phyloP scores from a whole-genome alignment of 2,329 filamentous ascomycete genomes.

The Aspergillus fumigatiaffinis region DNA sequence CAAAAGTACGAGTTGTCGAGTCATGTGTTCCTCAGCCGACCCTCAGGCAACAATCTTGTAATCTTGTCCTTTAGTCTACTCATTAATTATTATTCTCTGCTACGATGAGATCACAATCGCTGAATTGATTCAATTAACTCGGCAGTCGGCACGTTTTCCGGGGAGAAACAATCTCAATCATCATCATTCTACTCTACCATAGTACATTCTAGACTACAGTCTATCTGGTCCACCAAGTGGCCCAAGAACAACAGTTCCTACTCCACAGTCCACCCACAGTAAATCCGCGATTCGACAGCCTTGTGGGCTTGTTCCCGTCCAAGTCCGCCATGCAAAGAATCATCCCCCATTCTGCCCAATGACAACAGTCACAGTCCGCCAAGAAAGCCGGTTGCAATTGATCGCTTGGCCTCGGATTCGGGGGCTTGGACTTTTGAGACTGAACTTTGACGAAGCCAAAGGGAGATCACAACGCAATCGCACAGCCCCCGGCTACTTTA shows the following conservation, averaged over 20 bases:
- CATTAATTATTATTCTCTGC: neutral
- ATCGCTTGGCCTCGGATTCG: neutral
- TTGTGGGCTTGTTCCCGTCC: slow-evolving; percentile 6
- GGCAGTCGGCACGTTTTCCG: slow-evolving; percentile 14
- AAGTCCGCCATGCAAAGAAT: neutral
- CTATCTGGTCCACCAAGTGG: neutral
- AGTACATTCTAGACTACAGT: neutral
- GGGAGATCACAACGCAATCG: neutral
- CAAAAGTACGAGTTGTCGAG: neutral
- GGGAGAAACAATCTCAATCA: neutral
- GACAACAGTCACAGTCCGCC: neutral
- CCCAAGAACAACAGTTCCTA: neutral
- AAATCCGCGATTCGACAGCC: slow-evolving; percentile 10
- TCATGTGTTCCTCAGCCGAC: neutral
- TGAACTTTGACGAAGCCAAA: neutral
- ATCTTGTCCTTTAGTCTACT: neutral
- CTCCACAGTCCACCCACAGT: slow-evolving; percentile 7
- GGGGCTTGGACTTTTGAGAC: neutral
- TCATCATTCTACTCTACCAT: neutral
- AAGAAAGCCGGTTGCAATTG: neutral
- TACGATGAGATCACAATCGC: neutral
- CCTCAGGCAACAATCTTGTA: neutral
- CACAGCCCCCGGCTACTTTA: neutral
- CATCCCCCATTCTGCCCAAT: neutral
- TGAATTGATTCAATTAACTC: neutral